phyloP scores from a whole-genome alignment of 805 yeast species.

The Wickerhamiella australiensis region DNA sequence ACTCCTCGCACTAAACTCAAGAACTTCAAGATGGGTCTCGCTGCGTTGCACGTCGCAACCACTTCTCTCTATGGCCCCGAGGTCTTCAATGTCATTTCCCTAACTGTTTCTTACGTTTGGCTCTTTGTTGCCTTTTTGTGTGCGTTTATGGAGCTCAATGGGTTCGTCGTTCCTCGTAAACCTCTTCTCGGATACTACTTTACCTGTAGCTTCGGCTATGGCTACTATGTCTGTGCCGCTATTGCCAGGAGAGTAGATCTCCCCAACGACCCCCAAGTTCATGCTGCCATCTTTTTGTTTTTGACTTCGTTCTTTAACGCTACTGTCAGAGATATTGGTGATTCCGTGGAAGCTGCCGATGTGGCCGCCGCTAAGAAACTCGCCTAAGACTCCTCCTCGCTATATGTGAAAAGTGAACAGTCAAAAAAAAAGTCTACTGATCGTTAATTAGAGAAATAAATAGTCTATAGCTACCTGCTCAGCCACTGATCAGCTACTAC shows the following conservation, averaged over 20 bases:
- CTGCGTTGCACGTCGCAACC: conserved; percentile 15
- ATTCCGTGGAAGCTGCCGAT: conserved; percentile 10
- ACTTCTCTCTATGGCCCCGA: conserved; percentile 16
- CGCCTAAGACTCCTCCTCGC: too few species aligned
- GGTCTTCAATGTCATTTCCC: conserved; percentile 20
- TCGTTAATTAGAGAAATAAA: not conserved
- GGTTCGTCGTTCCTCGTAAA: conserved; percentile 19
- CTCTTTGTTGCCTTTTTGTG: conserved; percentile 18
- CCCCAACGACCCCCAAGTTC: conserved; percentile 10
- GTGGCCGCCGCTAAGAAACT: not conserved
- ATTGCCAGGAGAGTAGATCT: conserved; percentile 13
- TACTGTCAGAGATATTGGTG: conserved; percentile 21
- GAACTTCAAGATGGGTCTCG: conserved; percentile 18
- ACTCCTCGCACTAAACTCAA: conserved; percentile 13
- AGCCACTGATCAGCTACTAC: not conserved
- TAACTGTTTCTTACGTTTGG: conserved; percentile 13
- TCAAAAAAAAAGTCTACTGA: too few species aligned
- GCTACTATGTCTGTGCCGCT: conserved; percentile 18
- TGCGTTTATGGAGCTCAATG: conserved; percentile 22
- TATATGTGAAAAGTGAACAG: too few species aligned
- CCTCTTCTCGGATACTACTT: conserved; percentile 22
- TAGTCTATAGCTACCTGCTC: too few species aligned
- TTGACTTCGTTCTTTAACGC: conserved; percentile 19
- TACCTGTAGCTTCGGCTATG: conserved; percentile 19
- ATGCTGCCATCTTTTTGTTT: conserved; percentile 17